Base-by-base conservation (phyloP, 208 protist genomes). In the Trypanosoma grayi region DNA sequence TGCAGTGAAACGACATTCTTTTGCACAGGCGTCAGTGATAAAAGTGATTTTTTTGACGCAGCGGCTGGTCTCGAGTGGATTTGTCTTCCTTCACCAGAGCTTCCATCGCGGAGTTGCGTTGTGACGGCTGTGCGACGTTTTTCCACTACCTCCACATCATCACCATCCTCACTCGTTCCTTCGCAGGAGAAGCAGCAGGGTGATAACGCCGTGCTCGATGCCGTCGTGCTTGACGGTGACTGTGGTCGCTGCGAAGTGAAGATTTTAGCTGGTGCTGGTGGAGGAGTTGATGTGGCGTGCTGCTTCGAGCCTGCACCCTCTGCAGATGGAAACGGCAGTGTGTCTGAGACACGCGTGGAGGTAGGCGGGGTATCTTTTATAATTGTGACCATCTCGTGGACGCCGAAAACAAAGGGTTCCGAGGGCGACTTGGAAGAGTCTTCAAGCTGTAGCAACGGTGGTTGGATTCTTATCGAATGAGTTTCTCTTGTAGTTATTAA, bases 51-150 rank as follows among this genome's bases (percentile, higher is more conserved):
- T 50, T 0, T 16, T 39, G 14, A 1, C 0, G 28, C 7, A 50
- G 30, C 33, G 1, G 60, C 58, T 14, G 22, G 27, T 33, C 20
- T 75, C 0, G 39, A 50, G 56, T 83, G 83, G 78, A 28, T 69
- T 24, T 37, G 46, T 11, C 76, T 81, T 34, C 83, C 83, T 9
- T 75, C 83, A 18, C 78, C 73, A 2, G 71, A 77, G 60, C 54
- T 89, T 13, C 67, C 75, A 0, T 50, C 83, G 5, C 54, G 53
- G 2, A 47, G 18, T 31, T 60, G 24, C 28, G 25, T 50, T 50
- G 27, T 60, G 18, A 36, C 27, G 14, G 55, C 43, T 11, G 41
- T 60, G n/a, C 55, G 52, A 27, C 33, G 52, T 44, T 57, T 16
- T 9, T 20, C 18, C 13, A 18, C 16, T 47, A 47, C 39, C 24